These are phyloP conservation scores for Neurospora terricola DNA, from an alignment of 495 filamentous ascomycete species.

Conservation along the genomic window DNA sequence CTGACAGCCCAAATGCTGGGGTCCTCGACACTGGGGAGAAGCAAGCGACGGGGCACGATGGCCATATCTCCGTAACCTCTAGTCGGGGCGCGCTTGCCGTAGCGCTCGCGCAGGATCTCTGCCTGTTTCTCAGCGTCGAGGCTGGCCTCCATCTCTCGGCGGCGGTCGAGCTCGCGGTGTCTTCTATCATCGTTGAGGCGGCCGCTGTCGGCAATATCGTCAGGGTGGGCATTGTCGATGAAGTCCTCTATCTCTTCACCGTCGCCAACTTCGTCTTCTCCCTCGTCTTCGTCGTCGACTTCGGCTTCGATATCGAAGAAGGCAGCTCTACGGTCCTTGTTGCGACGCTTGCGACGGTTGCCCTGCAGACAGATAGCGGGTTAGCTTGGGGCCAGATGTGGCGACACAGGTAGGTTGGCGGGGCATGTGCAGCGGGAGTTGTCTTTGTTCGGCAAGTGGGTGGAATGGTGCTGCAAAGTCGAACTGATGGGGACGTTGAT, in stretches of 20 bases:
- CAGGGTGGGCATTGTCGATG: conserved; percentile 80
- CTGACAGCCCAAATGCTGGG: conserved; percentile 92
- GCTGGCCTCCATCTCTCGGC: conserved; percentile 71
- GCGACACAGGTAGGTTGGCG: not conserved
- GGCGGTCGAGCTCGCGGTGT: conserved; percentile 88
- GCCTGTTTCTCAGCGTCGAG: conserved; percentile 93
- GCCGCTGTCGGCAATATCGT: conserved; percentile 73
- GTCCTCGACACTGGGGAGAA: conserved; percentile 91
- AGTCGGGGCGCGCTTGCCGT: conserved; percentile 46
- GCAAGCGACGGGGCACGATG: conserved; percentile 72
- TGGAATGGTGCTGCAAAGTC: not conserved
- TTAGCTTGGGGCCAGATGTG: not conserved
- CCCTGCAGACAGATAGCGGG: conserved; percentile 35
- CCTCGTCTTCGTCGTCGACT: conserved; percentile 91
- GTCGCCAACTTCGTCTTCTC: conserved; percentile 80
- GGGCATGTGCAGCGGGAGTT: conserved; percentile 2
- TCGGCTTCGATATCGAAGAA: conserved; percentile 97
- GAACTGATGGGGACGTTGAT: not conserved
- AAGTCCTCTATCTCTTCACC: conserved; percentile 73
- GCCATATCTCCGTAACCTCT: conserved; percentile 46
- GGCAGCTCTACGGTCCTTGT: conserved; percentile 54
- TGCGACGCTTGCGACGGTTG: conserved; percentile 66
- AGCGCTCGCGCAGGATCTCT: conserved; percentile 71
- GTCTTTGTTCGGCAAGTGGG: not conserved
- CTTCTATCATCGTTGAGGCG: conserved; percentile 80